Evolutionary conservation across 306 rosid genomes (phyloP), one percentile per base, ranked within the genome.

Genomic region (Psophocarpus tetragonolobus): DNA sequence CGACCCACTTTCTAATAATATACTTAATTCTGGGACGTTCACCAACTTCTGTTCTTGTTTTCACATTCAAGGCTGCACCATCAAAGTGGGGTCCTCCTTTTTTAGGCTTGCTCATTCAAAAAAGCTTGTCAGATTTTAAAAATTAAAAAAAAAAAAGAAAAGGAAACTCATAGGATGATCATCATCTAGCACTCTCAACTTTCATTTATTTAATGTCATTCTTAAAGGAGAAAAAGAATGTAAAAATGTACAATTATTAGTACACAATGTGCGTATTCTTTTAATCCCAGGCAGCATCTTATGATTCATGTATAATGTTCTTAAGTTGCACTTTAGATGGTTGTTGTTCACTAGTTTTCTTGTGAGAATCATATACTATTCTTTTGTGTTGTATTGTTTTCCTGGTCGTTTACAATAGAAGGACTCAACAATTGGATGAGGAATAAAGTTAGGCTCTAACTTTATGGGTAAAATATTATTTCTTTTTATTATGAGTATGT

Each of bases 361-460:
- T 61, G 50, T 20, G 41, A 56, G 80, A 73, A 80, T 65, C 69
- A 42, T 80, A 73, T 63, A 4, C 72, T 15, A 45, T 69, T 71
- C 35, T 47, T 38, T 61, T 61, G 33, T 15, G 50, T 56, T 11
- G 13, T 38, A 27, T 12, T 65, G n/a, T 69, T 29, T 44, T 58
- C 30, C 8, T 60, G 7, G 18, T 32, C 2, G 41, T 9, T 56
- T 66, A 41, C 58, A 27, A 58, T 29, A 10, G 41, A 58, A 30
- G 30, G 69, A 56, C 27, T 57, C 14, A 3, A 57, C 41, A 21
- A 44, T 58, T 32, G 78, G 83, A 79, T 71, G 47, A 61, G 73
- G 77, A 35, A 60, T 79, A 61, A 69, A 33, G 36, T 60, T 78
- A 21, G 53, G 63, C 58, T 21, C n/a, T 10, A 41, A 48, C 42